Base-by-base conservation (phyloP, 2,329 filamentous ascomycete genomes). In the Colletotrichum sp. region DNA sequence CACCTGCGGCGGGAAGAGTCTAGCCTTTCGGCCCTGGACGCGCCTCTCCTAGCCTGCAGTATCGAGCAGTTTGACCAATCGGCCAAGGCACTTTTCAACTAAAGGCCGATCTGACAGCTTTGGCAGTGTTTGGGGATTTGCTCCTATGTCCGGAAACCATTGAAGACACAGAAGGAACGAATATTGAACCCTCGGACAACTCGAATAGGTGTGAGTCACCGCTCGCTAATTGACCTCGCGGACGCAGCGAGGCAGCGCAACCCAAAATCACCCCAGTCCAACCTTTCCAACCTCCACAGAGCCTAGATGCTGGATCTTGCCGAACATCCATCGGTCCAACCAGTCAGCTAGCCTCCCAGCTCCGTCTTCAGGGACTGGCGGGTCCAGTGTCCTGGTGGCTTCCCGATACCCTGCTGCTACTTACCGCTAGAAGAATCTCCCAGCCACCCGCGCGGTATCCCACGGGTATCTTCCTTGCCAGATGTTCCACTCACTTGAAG, bases 281-380 rank as follows among this genome's bases (percentile, higher is more conserved):
- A 55, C 68, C 28, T 62, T 60, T 66, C 68, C 67, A 36, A 66
- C 34, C 67, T 75, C 63, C 59, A 60, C 69, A 72, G 28, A 60
- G 74, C 70, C 65, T 71, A 73, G 64, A 75, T 75, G 57, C 70
- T 75, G 74, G 74, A 75, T 75, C 70, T 73, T 75, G 59, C 73
- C 70, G 73, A 73, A 75, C 44, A 68, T 65, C 64, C 64, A 75
- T 73, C 69, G 57, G 32, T 65, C 70, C 64, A 72, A 52, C 73
- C 68, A 64, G 36, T 55, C 57, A 65, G 68, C 60, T 44, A 48
- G 30, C 30, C 55, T 68, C 24, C 60, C 60, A 65, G 30, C 34
- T 48, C 68, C 60, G 65, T 75, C 44, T 74, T 73, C 74, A 74
- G 74, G 64, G 70, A 75, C 73, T 60, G 39, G 59, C 44, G 64